phyloP scores from a whole-genome alignment of 805 yeast genomes.

The Scheffersomyces ergatensis region DNA sequence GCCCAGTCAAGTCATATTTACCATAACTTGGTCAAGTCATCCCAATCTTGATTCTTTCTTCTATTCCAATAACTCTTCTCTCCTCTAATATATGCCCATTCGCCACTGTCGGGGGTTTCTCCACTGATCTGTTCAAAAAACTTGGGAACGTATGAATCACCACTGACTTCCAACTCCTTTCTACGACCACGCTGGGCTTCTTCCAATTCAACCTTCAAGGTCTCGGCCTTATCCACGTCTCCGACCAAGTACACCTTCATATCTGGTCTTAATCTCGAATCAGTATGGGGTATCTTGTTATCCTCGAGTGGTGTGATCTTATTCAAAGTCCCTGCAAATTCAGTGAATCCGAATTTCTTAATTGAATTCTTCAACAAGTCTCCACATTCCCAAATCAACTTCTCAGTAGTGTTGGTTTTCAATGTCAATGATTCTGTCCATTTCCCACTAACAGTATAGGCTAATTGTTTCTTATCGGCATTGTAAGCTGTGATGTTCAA shows the following conservation, averaged over 20 bases:
- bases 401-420: slow-evolving; percentile 37
- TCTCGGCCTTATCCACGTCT: slow-evolving; percentile 68
- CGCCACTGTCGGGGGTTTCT: slow-evolving; percentile 35
- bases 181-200: slow-evolving; percentile 79
- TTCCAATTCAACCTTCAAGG: slow-evolving; percentile 65
- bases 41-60: slow-evolving; percentile 65
- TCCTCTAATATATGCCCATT: slow-evolving; percentile 60
- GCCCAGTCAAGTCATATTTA: too few relatives aligned
- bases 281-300: slow-evolving; percentile 72
- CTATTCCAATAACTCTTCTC: slow-evolving; percentile 74
- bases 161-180: slow-evolving; percentile 47
- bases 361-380: slow-evolving; percentile 55
- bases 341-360: slow-evolving; percentile 81
- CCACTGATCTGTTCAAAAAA: slow-evolving; percentile 56
- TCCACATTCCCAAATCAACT: slow-evolving; percentile 69
- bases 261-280: slow-evolving; percentile 89
- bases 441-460: slow-evolving; percentile 60
- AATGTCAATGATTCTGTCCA: slow-evolving; percentile 75
- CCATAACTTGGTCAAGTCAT: slow-evolving; percentile 56
- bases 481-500: slow-evolving; percentile 45
- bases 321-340: slow-evolving; percentile 77
- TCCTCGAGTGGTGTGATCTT: slow-evolving; percentile 72
- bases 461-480: slow-evolving; percentile 28
- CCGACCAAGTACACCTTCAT: slow-evolving; percentile 70
- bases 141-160: slow-evolving; percentile 49